Percentiles rank a stretch among this genome's conserved stretches.
These are phyloP conservation scores for Choanephora cucurbitarum DNA, from an alignment of 371 early-diverging fungal genomes.

Conservation along the genomic window DNA sequence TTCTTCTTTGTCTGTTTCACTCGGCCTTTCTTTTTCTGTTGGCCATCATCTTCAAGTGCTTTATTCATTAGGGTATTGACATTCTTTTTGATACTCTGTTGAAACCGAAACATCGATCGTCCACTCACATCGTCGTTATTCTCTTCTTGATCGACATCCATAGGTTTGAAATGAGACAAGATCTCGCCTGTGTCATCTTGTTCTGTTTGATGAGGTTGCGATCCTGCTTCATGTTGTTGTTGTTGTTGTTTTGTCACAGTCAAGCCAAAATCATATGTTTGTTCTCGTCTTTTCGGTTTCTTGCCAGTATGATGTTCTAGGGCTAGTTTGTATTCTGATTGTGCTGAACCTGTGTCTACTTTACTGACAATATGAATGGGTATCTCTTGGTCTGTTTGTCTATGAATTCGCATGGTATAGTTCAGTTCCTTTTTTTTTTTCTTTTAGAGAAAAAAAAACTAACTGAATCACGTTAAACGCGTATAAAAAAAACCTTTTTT, in stretches of 20 bases:
- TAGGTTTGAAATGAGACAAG: slow-evolving; percentile 8
- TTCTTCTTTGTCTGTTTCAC: slow-evolving; percentile 5
- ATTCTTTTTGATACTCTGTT: slow-evolving; percentile 23
- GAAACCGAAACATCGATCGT: slow-evolving; percentile 39
- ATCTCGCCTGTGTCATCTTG: slow-evolving; percentile 18
- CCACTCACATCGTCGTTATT: slow-evolving; percentile 40
- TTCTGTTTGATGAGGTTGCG: slow-evolving; percentile 5
- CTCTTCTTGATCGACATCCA: slow-evolving; percentile 23
- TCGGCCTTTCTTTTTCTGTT: slow-evolving; percentile 10
- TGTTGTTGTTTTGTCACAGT: slow-evolving; percentile 16
- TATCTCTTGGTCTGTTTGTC: slow-evolving; percentile 52
- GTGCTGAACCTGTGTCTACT: slow-evolving; percentile 33
- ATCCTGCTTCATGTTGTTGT: not conserved
- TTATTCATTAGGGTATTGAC: slow-evolving; percentile 41
- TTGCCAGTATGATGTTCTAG: slow-evolving; percentile 19
- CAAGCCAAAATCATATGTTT: slow-evolving; percentile 21
- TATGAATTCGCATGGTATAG: slow-evolving; percentile 21
- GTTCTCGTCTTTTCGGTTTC: slow-evolving; percentile 14
- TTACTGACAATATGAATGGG: slow-evolving; percentile 49
- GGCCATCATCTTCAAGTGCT: slow-evolving; percentile 17
- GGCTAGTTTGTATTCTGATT: slow-evolving; percentile 43
- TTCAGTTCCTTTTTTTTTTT: too few relatives aligned
- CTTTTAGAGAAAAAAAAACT: too few relatives aligned
- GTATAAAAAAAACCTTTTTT: too few relatives aligned
- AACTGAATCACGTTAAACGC: too few relatives aligned